Base-by-base conservation (phyloP, 2,329 filamentous ascomycete genomes). In the Magnaporthiopsis poae region DNA sequence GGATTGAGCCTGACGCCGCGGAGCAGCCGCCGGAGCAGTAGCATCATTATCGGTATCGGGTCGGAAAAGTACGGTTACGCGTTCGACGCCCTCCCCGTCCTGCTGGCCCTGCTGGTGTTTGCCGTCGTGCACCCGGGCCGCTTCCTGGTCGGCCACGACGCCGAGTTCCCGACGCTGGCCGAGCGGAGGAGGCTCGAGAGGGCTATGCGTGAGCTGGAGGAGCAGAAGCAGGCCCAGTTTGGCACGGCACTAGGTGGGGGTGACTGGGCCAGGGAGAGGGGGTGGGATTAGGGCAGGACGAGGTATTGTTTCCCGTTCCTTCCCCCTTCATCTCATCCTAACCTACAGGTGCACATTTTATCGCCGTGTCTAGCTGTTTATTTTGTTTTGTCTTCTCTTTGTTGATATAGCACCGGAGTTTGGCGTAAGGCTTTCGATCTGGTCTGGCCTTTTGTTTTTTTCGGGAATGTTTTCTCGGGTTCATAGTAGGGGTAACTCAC, bases 11-110 rank as follows among this genome's bases (percentile, higher is more conserved):
- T 64, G 27, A 15, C 63, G 11, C 60, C 13, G 25, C 70, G 77
- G 78, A 0, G 75, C 77, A 4, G 83, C 82, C 33, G 35, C 9
- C 35, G 35, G 35, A 31, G 35, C 35, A 27, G 35, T 9, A 27
- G 27, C 35, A 12, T 9, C 35, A 8, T 5, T 36, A 12, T 12
- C 5, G 9, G 5, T 84, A 27, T 82, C 0, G 78, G 74, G 60
- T 77, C 84, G 68, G 84, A 87, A 70, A 77, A 72, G 3, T 88
- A 84, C 71, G 78, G 81, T 33, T 83, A 80, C 79, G 66, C 70
- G 0, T 74, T 81, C 1, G 85, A 88, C 71, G 83, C 82, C 0
- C 72, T 82, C 1, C 84, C 85, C 0, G 87, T 88, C 81, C 75
- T 82, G 59, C 62, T 86, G 18, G 74, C 80, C 35, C 67, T 82